These are phyloP conservation scores for Ophiostoma pallidulum DNA, from an alignment of 2,329 filamentous ascomycete genomes.

Conservation along the genomic window DNA sequence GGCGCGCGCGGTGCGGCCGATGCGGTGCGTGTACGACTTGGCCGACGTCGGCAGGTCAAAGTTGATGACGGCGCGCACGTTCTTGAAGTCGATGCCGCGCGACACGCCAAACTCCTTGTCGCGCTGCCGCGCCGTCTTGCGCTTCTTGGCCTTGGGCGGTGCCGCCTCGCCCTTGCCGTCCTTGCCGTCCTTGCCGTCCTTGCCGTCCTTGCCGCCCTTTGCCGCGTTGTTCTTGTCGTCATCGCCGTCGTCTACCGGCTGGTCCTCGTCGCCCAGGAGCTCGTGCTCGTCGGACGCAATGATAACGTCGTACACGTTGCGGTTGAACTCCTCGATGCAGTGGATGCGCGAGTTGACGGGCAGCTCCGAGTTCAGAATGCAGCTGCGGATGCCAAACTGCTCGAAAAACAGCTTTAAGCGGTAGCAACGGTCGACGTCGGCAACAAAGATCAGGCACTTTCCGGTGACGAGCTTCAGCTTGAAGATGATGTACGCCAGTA, in stretches of 20 bases:
- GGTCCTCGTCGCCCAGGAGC: constrained; percentile 27
- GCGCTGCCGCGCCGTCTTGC: constrained; percentile 51
- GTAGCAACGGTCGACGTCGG: constrained; percentile 80
- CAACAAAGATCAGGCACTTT: constrained; percentile 66
- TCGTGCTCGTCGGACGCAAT: constrained; percentile 68
- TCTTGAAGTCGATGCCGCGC: constrained; percentile 91
- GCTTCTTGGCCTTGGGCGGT: constrained; percentile 53
- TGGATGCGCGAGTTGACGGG: constrained; percentile 89
- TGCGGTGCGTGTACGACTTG: constrained; percentile 93
- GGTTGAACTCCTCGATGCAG: constrained; percentile 95
- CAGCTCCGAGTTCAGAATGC: constrained; percentile 87
- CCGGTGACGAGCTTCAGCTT: constrained; percentile 90
- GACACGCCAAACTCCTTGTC: constrained; percentile 94
- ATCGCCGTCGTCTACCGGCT: constrained; percentile 38
- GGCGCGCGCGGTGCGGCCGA: constrained; percentile 85
- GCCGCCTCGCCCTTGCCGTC: constrained; percentile 15
- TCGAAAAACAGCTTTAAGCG: constrained; percentile 90
- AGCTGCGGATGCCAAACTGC: constrained; percentile 91
- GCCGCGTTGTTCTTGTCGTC: constrained; percentile 18
- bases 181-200: constrained; percentile 22
- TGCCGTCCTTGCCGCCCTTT: constrained; percentile 32
- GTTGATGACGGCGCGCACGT: constrained; percentile 90
- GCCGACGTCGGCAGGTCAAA: constrained; percentile 86
- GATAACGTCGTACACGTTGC: constrained; percentile 93
- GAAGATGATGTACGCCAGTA: constrained; percentile 88